Conservation (phyloP, 179 eudicot genomes). For the Spinacia oleracea region DNA sequence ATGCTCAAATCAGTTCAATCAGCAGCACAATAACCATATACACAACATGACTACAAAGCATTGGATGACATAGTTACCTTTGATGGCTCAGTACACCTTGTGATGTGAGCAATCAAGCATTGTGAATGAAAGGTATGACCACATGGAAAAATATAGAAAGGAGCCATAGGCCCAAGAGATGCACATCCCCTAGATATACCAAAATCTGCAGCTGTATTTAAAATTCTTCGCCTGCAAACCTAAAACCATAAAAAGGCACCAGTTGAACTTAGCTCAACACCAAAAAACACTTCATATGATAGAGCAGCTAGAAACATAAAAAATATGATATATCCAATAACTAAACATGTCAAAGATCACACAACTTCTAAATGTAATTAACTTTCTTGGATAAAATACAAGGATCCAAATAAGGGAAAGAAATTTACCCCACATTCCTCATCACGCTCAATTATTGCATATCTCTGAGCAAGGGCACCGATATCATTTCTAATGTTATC, state of each 20-base stretch:
- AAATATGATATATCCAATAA: background rate
- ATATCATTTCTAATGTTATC: constrained; percentile 96
- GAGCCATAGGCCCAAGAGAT: constrained; percentile 87
- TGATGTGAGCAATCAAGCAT: constrained; percentile 91
- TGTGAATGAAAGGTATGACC: constrained; percentile 94
- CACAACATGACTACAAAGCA: background rate
- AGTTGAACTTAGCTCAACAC: background rate
- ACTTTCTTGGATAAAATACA: too few species aligned
- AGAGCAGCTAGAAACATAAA: background rate
- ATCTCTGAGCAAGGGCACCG: constrained; percentile 96
- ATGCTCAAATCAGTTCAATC: background rate
- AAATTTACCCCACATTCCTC: constrained; percentile 95
- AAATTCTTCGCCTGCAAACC: constrained; percentile 79
- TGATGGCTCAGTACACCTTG: constrained; percentile 67
- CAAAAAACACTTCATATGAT: background rate
- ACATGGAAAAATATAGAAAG: constrained; percentile 97
- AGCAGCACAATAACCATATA: background rate
- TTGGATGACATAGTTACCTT: constrained; percentile 55
- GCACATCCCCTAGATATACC: constrained; percentile 70
- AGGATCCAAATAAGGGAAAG: background rate
- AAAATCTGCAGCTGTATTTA: constrained; percentile 63
- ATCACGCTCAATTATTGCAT: constrained; percentile 85
- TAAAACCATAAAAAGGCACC: constrained; percentile 26
- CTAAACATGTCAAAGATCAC: background rate
- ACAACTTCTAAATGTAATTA: background rate